phyloP scores from a whole-genome alignment of 2,329 filamentous ascomycete genomes.

The Hypoxylon sp. region DNA sequence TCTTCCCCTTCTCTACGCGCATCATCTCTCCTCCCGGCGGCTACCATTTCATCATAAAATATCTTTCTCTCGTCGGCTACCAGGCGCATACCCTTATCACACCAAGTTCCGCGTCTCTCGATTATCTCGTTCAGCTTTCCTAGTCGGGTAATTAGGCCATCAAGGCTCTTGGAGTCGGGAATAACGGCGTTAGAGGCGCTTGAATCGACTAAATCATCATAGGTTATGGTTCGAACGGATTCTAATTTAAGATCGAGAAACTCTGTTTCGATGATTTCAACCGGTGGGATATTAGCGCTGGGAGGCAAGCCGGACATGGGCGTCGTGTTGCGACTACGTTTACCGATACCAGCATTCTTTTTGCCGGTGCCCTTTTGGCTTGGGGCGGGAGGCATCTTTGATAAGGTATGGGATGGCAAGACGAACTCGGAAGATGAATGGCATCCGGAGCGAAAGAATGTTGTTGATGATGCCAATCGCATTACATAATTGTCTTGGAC shows the following conservation, averaged over 20 bases:
- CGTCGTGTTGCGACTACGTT: conserved; percentile 80
- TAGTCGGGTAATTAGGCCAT: conserved; percentile 70
- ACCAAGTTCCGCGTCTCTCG: conserved; percentile 71
- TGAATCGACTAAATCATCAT: conserved; percentile 75
- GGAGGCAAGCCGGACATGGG: conserved; percentile 63
- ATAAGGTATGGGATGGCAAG: too few relatives aligned
- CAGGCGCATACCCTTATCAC: conserved; percentile 77
- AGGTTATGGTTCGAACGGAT: conserved; percentile 65
- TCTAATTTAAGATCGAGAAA: conserved; percentile 72
- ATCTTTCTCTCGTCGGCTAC: conserved; percentile 72
- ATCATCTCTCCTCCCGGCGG: conserved; percentile 58
- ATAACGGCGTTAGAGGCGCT: conserved; percentile 64
- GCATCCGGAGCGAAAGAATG: too few relatives aligned
- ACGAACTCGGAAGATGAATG: too few relatives aligned
- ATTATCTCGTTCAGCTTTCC: conserved; percentile 72
- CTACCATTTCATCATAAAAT: conserved; percentile 60
- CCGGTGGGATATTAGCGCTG: conserved; percentile 56
- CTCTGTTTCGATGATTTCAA: conserved; percentile 66
- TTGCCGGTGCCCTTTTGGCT: conserved; percentile 71
- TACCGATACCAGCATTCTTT: conserved; percentile 70
- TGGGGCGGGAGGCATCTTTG: conserved; percentile 64
- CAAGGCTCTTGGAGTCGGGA: conserved; percentile 69
- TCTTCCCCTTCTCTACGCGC: conserved; percentile 57
- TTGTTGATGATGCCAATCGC: too few relatives aligned
- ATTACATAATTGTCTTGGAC: too few relatives aligned